A percentile compares a stretch with the other conserved stretches of the same genome.
These are phyloP conservation scores for Blepharisma japonicum DNA, from an alignment of 73 alveolate genomes.

Conservation along the genomic window DNA sequence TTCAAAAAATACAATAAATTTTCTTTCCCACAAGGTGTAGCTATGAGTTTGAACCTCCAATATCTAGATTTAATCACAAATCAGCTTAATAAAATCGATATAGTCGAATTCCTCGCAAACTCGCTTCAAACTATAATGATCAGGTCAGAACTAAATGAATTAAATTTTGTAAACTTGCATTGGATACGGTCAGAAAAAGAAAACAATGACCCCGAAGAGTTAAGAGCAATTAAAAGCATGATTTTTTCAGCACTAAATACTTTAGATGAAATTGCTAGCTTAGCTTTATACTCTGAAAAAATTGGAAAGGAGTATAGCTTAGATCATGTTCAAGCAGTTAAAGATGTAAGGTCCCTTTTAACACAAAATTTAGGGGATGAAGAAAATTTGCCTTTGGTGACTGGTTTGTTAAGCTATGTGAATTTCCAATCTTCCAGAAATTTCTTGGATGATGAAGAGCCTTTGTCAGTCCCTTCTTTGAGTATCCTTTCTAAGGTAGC, in stretches of 20 bases:
- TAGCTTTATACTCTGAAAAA: background rate
- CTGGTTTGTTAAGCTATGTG: slow-evolving; percentile 20
- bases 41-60: background rate
- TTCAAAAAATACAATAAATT: background rate
- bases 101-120: background rate
- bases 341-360: background rate
- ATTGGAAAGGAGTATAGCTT: background rate
- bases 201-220: background rate
- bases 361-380: background rate
- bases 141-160: background rate
- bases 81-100: slow-evolving; percentile 24
- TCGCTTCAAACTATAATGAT: background rate
- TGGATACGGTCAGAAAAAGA: background rate
- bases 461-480: background rate
- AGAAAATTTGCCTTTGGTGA: background rate
- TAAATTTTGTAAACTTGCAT: background rate
- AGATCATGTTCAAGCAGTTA: background rate
- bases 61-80: background rate
- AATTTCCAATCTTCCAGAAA: background rate
- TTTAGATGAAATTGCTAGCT: background rate
- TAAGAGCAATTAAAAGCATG: background rate
- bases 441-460: background rate
- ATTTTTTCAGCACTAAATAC: background rate
- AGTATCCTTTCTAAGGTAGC: background rate
- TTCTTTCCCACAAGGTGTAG: no score